phyloP scores from a whole-genome alignment of 352 stramenopile genomes.

The Globisporangium nodosum region DNA sequence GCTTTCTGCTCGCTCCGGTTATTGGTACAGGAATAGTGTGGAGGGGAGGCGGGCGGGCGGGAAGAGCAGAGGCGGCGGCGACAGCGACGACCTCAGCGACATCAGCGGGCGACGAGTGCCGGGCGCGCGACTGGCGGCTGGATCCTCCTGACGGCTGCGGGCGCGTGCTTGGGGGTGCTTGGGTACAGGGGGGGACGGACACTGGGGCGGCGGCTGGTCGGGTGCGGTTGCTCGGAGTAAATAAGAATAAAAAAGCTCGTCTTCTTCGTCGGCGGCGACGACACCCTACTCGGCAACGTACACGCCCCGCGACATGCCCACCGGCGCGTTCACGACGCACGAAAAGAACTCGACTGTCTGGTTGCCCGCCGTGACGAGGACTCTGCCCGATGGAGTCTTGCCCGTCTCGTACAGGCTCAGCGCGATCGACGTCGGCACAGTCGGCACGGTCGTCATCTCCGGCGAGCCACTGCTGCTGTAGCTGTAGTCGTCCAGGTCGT shows the following conservation, averaged over 20 bases:
- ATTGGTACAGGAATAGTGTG: conserved; percentile 18
- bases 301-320: conserved; percentile 44
- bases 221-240: conserved; percentile 5
- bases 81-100: neutral
- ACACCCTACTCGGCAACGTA: conserved; percentile 53
- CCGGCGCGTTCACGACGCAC: conserved; percentile 65
- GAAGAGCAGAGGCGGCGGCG: neutral
- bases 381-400: conserved; percentile 73
- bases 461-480: conserved; percentile 25
- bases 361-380: conserved; percentile 71
- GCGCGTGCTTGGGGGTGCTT: neutral
- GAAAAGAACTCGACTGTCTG: conserved; percentile 87
- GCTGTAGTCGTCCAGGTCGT: conserved; percentile 64
- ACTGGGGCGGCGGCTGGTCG: neutral
- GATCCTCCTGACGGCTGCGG: neutral
- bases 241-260: conserved; percentile 14
- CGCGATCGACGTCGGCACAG: conserved; percentile 57
- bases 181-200: neutral
- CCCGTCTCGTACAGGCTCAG: conserved; percentile 72
- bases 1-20: conserved; percentile 5
- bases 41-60: neutral
- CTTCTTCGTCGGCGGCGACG: conserved; percentile 8
- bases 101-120: neutral
- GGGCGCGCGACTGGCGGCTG: neutral
- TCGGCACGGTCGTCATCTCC: conserved; percentile 77